Percentiles rank a stretch among this genome's conserved stretches.
Conservation (phyloP, 768 basidiomycete genomes). For the Crepidotus variabilis region DNA sequence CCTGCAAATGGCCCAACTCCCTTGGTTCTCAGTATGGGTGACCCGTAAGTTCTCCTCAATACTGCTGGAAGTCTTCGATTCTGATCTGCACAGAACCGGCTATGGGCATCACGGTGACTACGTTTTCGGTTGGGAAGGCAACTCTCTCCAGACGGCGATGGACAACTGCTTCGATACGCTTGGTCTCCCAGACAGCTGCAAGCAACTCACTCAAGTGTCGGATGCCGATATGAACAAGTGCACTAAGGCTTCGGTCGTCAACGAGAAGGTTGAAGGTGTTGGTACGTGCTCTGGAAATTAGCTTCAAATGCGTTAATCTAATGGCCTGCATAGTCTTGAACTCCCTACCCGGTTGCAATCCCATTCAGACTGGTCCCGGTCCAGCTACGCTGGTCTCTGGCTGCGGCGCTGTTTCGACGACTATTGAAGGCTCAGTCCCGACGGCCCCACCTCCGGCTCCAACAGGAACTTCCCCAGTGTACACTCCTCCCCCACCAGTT, state of each 20-base stretch:
- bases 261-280: slow-evolving; percentile 13
- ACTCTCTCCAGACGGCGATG: slow-evolving; percentile 18
- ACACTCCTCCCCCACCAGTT: neutral
- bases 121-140: slow-evolving; percentile 19
- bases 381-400: slow-evolving; percentile 9
- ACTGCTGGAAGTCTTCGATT: neutral
- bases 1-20: slow-evolving; percentile 13
- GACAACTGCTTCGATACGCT: slow-evolving; percentile 12
- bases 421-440: neutral
- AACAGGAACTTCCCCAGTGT: neutral
- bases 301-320: neutral
- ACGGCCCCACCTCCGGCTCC: too few species aligned
- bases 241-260: slow-evolving; percentile 11
- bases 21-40: slow-evolving; percentile 19
- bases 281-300: slow-evolving; percentile 10
- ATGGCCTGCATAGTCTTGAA: slow-evolving; percentile 9
- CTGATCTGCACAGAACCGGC: slow-evolving; percentile 8
- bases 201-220: slow-evolving; percentile 15
- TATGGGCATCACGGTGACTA: slow-evolving; percentile 21
- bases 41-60: slow-evolving; percentile 12
- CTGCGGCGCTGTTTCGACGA: slow-evolving; percentile 13
- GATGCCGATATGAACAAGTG: slow-evolving; percentile 17
- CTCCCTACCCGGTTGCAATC: slow-evolving; percentile 19
- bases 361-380: slow-evolving; percentile 15
- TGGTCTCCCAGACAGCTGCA: slow-evolving; percentile 11